Evolutionary conservation across 805 yeast genomes (phyloP).

Genomic region (Wickerhamiella spandovensis): DNA sequence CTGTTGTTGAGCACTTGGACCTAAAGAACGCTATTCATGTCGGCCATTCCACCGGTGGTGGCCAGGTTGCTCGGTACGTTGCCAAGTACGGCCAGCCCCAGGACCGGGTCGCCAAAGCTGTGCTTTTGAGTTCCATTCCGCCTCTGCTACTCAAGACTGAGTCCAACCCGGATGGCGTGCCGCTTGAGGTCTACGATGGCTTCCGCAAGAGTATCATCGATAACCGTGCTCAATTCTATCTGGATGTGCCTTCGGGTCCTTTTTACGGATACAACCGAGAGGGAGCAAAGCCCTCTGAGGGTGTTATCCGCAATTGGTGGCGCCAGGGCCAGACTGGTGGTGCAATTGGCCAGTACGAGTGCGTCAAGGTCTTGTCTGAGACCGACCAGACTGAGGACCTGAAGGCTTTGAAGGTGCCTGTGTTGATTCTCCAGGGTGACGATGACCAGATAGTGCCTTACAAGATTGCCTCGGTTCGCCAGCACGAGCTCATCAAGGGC

Average conservation of each 20-base stretch:
- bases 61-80: slow-evolving; percentile 4
- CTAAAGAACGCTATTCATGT: slow-evolving; percentile 5
- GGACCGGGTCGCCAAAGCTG: slow-evolving; percentile 2
- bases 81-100: background rate
- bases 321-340: slow-evolving; percentile 6
- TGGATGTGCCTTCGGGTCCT: background rate
- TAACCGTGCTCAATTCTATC: slow-evolving; percentile 2
- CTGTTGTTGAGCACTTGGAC: slow-evolving; percentile 1
- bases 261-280: slow-evolving; percentile 24
- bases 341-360: slow-evolving; percentile 1
- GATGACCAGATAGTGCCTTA: slow-evolving; percentile 9
- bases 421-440: slow-evolving; percentile 7
- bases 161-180: slow-evolving; percentile 1
- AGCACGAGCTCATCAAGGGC: background rate
- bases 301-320: slow-evolving; percentile 6
- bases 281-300: slow-evolving; percentile 1
- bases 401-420: slow-evolving; percentile 2
- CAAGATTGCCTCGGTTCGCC: background rate
- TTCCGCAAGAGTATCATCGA: background rate
- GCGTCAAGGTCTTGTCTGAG: slow-evolving; percentile 4
- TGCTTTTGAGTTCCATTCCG: slow-evolving; percentile 3
- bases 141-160: slow-evolving; percentile 2
- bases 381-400: slow-evolving; percentile 6
- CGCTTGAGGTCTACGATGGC: background rate
- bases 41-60: slow-evolving; percentile 7